Evolutionary conservation across 495 filamentous ascomycete genomes (phyloP), one percentile per base, ranked within the genome.

Genomic region (Chaetomium fimeti): DNA sequence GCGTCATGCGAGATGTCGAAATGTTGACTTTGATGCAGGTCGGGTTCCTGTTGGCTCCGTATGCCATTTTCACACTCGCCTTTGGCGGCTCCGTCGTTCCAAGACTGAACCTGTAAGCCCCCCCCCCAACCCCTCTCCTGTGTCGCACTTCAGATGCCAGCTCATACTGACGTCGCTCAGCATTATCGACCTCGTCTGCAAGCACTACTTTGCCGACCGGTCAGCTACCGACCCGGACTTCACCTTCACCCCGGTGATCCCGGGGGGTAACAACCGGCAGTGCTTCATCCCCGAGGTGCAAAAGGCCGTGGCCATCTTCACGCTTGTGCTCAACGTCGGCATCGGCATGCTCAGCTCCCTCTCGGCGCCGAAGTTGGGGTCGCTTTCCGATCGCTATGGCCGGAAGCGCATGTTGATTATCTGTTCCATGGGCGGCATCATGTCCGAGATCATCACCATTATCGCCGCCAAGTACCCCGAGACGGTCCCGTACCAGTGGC

Each of bases 351-450:
- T 96, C 3, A 82, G 83, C 59, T 91, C 92, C 8, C 70, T 97
- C 66, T 86, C 86, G 25, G 88, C 88, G 52, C 94, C 94, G 3
- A 90, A 89, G 62, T 74, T 98, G 5, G 94, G 94, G 3, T 83
- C 88, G 0, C 76, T 97, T 24, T 97, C 93, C 2, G 94, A 98
- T 78, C 87, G 91, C 7, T 90, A 92, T 76, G 94, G 94, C 2
- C 84, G 94, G 53, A 90, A 87, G 51, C 79, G 71, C 20, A 71
- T 96, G 43, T 84, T 98, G 60, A 81, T 87, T 16, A 67, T 91
- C 38, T 82, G 85, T 25, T 87, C 87, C 15, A 71, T 84, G 2
- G 92, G 91, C 11, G 83, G 86, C 47, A 79, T 96, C 0, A 54
- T 85, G 1, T 82, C 77, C 51, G 94, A 97, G 73, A 70, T 87